These are phyloP conservation scores for Akanthomyces muscarius DNA, from an alignment of 2,329 filamentous ascomycete species.

Conservation along the genomic window DNA sequence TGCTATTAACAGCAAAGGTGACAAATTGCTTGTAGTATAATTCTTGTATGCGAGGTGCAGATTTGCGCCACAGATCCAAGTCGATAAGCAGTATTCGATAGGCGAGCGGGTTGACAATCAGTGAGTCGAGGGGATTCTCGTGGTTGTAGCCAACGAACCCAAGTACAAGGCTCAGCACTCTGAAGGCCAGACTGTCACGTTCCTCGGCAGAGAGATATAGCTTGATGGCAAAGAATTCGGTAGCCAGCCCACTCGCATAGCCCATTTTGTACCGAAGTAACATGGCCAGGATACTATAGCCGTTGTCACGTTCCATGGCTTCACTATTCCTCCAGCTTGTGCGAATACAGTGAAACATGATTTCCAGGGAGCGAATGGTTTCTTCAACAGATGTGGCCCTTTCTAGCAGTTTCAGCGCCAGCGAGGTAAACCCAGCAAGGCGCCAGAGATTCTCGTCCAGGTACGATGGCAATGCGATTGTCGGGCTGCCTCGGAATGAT, in stretches of 20 bases:
- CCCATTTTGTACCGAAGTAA: constrained; percentile 81
- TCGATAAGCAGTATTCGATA: constrained; percentile 91
- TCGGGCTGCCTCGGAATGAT: constrained; percentile 75
- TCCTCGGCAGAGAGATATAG: constrained; percentile 49
- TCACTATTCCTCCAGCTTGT: constrained; percentile 97
- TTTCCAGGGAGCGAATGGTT: constrained; percentile 72
- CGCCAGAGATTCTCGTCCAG: constrained; percentile 92
- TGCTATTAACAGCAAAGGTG: constrained; percentile 83
- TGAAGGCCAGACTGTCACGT: constrained; percentile 51
- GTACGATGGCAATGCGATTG: constrained; percentile 75
- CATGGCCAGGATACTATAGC: constrained; percentile 82
- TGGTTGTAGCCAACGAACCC: constrained; percentile 86
- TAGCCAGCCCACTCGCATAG: constrained; percentile 33
- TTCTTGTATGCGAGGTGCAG: constrained; percentile 70
- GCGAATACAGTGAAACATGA: constrained; percentile 79
- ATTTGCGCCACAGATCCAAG: constrained; percentile 86
- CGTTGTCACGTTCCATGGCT: constrained; percentile 94
- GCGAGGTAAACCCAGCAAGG: constrained; percentile 82
- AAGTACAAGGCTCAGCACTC: constrained; percentile 73
- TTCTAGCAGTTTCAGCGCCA: constrained; percentile 81
- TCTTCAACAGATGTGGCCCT: constrained; percentile 66
- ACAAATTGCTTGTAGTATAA: constrained; percentile 92
- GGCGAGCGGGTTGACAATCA: constrained; percentile 92
- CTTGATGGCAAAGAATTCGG: constrained; percentile 32
- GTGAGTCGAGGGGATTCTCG: constrained; percentile 74